Conservation (phyloP, 2,329 filamentous ascomycete genomes). For the Sporothrix curviconia region DNA sequence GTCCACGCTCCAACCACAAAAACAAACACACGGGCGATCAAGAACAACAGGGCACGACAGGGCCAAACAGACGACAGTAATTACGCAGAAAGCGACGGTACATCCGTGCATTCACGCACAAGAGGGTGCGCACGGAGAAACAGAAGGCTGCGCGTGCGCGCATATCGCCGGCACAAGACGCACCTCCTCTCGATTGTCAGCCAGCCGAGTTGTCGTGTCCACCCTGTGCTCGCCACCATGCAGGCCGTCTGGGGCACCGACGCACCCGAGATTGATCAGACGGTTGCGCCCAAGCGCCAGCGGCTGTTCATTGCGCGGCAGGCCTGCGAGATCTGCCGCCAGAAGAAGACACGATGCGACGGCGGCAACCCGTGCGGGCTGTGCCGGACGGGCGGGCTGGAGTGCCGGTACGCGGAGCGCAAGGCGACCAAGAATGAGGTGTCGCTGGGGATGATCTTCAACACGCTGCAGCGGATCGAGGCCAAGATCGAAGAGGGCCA, state of each 20-base stretch:
- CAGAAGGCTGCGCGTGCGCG: no score
- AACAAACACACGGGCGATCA: no score
- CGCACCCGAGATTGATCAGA: conserved; percentile 14
- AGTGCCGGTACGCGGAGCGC: conserved; percentile 47
- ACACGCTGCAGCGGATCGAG: conserved; percentile 46
- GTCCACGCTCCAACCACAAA: no score
- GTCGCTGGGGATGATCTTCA: conserved; percentile 48
- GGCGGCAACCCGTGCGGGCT: conserved; percentile 48
- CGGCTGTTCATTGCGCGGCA: conserved; percentile 20
- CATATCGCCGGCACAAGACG: no score
- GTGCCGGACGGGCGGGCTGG: conserved; percentile 40
- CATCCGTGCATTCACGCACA: no score
- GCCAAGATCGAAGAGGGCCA: conserved; percentile 40
- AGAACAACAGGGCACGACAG: no score
- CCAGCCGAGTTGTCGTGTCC: no score
- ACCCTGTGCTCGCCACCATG: conserved; percentile 4
- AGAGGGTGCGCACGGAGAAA: no score
- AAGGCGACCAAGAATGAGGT: conserved; percentile 50
- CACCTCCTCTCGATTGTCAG: no score
- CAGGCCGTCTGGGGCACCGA: conserved; percentile 18
- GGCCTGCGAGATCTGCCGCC: conserved; percentile 48
- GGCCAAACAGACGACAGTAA: no score
- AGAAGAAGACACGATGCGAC: conserved; percentile 49
- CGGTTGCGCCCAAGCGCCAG: conserved; percentile 17
- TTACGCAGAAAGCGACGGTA: no score